Evolutionary conservation across 129 eudicot genomes (phyloP), one percentile per base, ranked within the genome.

Genomic region (Tagetes patula): DNA sequence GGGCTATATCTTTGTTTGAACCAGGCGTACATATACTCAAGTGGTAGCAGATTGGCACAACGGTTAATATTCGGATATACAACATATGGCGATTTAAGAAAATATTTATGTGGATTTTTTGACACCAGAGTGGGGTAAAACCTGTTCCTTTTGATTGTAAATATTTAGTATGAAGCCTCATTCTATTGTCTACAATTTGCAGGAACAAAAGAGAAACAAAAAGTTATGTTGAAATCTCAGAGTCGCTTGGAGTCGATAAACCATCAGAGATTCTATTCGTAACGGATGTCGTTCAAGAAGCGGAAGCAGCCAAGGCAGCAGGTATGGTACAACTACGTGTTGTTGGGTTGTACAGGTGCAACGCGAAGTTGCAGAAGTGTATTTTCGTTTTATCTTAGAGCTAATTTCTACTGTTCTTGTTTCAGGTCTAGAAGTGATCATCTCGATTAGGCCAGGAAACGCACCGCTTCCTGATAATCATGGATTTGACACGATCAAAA

Each of bases 41-140:
- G 98, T 62, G 98, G 96, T 36, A 93, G 98, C 82, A 85, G 98
- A 81, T 79, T 93, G 80, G 98, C 98, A 27, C 98, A 93, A 55
- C 81, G 96, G 77, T 85, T 89, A 38, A 70, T 93, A 69, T 93
- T 87, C 82, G 98, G 96, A 40, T 74, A 93, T 77, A 93, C 96
- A 6, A 93, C 84, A 55, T 82, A 85, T 32, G 98, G 98, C 0
- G 96, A 93, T 82, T 81, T 93, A 66, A 84, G 98, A 78, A 87
- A 87, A 70, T 87, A 87, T 73, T 75, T 89, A 72, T 74, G 79
- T 69, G 98, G 98, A 54, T 93, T 82, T 73, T 93, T 89, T 38
- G 98, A 93, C 60, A 93, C 98, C 7, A 79, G 80, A 38, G 87
- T 89, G 69, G 98, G 98, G 98, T 93, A 82, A 76, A 67, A 1